Conservation (phyloP, 768 basidiomycete species). For the Tulasnella sp. region DNA sequence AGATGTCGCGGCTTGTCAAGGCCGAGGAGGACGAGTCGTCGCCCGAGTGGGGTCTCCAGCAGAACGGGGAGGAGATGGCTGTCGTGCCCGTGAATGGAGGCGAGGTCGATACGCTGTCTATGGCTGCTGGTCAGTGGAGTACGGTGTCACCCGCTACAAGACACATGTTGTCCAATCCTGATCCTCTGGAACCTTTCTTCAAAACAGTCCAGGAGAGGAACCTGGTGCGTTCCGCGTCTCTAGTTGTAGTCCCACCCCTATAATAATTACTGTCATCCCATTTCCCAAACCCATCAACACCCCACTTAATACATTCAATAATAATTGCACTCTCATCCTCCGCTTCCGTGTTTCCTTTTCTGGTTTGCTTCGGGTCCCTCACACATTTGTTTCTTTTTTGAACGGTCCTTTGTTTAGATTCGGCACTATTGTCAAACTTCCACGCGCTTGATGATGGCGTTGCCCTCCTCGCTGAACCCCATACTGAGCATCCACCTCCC, state of each 20-base stretch:
- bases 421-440: conserved; percentile 35
- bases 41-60: background rate
- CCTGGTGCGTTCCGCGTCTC: conserved; percentile 17
- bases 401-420: conserved; percentile 27
- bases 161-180: conserved; percentile 10
- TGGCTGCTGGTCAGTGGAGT: conserved; percentile 16
- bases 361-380: background rate
- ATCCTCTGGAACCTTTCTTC: conserved; percentile 21
- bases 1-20: background rate
- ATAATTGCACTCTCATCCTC: background rate
- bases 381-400: background rate
- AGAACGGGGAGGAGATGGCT: background rate
- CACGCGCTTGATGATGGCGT: conserved; percentile 37
- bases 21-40: background rate
- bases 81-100: background rate
- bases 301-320: too few species aligned
- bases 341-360: background rate
- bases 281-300: background rate
- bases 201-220: conserved; percentile 19
- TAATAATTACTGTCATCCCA: background rate
- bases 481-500: conserved; percentile 33
- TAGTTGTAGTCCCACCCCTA: conserved; percentile 1
- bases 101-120: too few species aligned
- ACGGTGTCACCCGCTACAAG: conserved; percentile 11
- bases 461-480: conserved; percentile 33